phyloP scores from a whole-genome alignment of 1,139 yeast species.

The Hemisphaericaspora xylofermentans region DNA sequence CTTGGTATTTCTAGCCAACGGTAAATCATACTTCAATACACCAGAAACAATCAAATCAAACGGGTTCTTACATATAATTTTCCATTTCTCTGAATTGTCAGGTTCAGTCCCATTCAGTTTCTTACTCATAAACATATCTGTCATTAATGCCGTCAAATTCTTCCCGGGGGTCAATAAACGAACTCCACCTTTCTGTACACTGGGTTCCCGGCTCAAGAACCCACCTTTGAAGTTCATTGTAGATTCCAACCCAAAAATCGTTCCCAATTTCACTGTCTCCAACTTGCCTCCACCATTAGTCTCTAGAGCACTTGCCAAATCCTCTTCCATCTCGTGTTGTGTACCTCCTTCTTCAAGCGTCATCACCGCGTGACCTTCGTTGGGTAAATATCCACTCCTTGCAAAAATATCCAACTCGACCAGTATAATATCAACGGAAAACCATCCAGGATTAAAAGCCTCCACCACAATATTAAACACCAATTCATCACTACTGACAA shows the following conservation, averaged over 20 bases:
- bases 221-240: conserved; percentile 79
- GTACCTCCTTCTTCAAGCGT: background rate
- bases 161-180: conserved; percentile 76
- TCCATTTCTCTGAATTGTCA: conserved; percentile 67
- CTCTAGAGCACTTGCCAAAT: background rate
- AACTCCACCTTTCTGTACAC: conserved; percentile 63
- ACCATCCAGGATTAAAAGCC: conserved; percentile 86
- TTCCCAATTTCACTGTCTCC: conserved; percentile 77
- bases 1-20: conserved; percentile 55
- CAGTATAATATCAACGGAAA: conserved; percentile 61
- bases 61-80: conserved; percentile 70
- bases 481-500: conserved; percentile 82
- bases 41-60: conserved; percentile 88
- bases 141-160: conserved; percentile 42
- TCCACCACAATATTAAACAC: conserved; percentile 75
- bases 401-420: conserved; percentile 89
- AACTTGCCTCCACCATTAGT: too few species aligned
- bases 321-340: too few species aligned
- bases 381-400: conserved; percentile 56
- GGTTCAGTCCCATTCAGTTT: conserved; percentile 21
- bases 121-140: conserved; percentile 11
- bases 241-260: conserved; percentile 63
- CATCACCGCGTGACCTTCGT: conserved; percentile 11
- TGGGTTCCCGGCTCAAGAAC: conserved; percentile 60
- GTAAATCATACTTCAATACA: conserved; percentile 71